Conservation (phyloP, 2,329 filamentous ascomycete species). For the Chaetomium sp. region DNA sequence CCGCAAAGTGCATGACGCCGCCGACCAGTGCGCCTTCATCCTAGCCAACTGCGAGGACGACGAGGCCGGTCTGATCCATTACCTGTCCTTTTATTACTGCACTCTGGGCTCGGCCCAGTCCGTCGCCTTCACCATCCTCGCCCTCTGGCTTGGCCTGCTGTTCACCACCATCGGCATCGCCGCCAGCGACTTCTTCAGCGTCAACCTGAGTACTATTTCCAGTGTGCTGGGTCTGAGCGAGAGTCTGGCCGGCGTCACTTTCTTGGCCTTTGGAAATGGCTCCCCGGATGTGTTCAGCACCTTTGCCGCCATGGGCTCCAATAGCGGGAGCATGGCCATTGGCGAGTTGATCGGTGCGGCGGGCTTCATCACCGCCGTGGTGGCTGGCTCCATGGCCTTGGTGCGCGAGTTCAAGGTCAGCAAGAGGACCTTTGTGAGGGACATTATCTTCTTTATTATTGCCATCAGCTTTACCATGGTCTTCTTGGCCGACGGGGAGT, state of each 20-base stretch:
- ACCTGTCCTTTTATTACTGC: slow-evolving; percentile 92
- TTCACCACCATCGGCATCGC: slow-evolving; percentile 98
- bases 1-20: slow-evolving; percentile 72
- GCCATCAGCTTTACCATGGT: slow-evolving; percentile 85
- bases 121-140: slow-evolving; percentile 75
- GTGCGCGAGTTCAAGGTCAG: slow-evolving; percentile 94
- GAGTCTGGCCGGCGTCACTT: slow-evolving; percentile 93
- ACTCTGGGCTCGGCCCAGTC: slow-evolving; percentile 66
- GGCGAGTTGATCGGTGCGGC: slow-evolving; percentile 95
- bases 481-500: slow-evolving; percentile 80
- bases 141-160: slow-evolving; percentile 81
- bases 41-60: slow-evolving; percentile 81
- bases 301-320: slow-evolving; percentile 95
- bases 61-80: slow-evolving; percentile 85
- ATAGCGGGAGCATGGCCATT: slow-evolving; percentile 94
- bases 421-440: slow-evolving; percentile 84
- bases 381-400: slow-evolving; percentile 94
- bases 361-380: slow-evolving; percentile 93
- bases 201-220: slow-evolving; percentile 93
- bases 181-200: slow-evolving; percentile 96
- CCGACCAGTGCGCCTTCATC: slow-evolving; percentile 86
- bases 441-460: slow-evolving; percentile 88
- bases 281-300: slow-evolving; percentile 98
- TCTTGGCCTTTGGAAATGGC: slow-evolving; percentile 95
- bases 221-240: slow-evolving; percentile 89